These are phyloP conservation scores for Colletotrichum euphorbiae DNA, from an alignment of 2,329 filamentous ascomycete genomes.

Conservation along the genomic window DNA sequence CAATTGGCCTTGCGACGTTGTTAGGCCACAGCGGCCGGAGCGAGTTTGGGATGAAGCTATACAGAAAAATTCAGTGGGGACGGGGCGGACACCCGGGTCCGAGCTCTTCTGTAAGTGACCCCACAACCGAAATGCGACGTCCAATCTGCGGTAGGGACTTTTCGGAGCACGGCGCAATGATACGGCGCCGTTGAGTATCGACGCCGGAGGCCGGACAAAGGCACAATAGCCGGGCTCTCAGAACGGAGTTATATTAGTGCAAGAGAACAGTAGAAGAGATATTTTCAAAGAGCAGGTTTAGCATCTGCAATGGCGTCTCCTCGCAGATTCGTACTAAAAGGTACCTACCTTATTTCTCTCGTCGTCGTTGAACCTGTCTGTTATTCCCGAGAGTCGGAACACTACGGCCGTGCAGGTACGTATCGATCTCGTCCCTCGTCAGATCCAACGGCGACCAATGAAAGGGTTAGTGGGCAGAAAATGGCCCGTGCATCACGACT, in stretches of 20 bases:
- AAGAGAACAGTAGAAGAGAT: too few relatives aligned
- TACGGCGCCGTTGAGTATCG: slow-evolving; percentile 3
- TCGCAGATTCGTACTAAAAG: too few relatives aligned
- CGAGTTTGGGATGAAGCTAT: slow-evolving; percentile 37
- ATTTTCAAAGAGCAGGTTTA: too few relatives aligned
- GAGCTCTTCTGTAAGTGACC: neutral
- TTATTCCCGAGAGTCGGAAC: slow-evolving; percentile 12
- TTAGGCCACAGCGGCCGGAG: slow-evolving; percentile 9
- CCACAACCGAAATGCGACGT: neutral
- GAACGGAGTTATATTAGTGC: too few relatives aligned
- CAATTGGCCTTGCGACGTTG: slow-evolving; percentile 17
- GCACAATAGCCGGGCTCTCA: too few relatives aligned
- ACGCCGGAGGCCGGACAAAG: too few relatives aligned
- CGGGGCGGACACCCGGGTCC: neutral
- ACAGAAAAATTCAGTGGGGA: slow-evolving; percentile 39
- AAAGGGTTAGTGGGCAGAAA: neutral
- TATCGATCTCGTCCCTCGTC: neutral
- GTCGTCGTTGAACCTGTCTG: neutral
- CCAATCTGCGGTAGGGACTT: slow-evolving; percentile 21
- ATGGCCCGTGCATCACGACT: slow-evolving; percentile 14
- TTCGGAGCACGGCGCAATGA: slow-evolving; percentile 35
- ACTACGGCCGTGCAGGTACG: slow-evolving; percentile 9
- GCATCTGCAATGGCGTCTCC: too few relatives aligned
- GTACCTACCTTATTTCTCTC: too few relatives aligned
- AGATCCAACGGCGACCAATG: slow-evolving; percentile 19